Percentiles rank a stretch among this genome's conserved stretches.
phyloP scores from a whole-genome alignment of 2,329 filamentous ascomycete genomes.

The Colletotrichum sp. region DNA sequence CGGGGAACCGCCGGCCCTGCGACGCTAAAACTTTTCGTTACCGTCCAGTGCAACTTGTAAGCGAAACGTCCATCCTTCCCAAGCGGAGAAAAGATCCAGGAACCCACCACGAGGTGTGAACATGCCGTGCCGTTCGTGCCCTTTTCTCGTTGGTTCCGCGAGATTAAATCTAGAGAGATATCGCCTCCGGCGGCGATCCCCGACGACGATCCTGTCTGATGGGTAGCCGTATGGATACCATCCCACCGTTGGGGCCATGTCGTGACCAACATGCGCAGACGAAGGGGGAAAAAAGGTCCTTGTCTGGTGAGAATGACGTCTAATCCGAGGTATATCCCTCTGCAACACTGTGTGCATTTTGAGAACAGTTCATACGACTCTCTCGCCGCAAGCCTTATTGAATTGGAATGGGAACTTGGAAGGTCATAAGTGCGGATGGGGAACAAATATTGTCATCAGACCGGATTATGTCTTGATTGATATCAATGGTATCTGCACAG shows the following conservation, averaged over 20 bases:
- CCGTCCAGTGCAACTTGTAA: neutral
- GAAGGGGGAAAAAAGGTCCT: neutral
- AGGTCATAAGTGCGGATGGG: neutral
- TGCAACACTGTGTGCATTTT: neutral
- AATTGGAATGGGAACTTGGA: too few species aligned
- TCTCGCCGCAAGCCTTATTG: neutral
- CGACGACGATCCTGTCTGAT: neutral
- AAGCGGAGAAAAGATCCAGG: neutral
- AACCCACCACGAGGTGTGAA: neutral
- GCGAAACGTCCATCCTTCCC: neutral
- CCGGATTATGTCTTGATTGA: constrained; percentile 7
- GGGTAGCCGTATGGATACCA: neutral
- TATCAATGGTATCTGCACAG: constrained; percentile 15
- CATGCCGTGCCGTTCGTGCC: neutral
- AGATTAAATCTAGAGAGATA: neutral
- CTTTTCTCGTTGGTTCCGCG: neutral
- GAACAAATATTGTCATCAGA: neutral
- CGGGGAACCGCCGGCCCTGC: neutral
- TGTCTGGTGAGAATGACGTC: neutral
- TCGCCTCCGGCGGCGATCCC: neutral
- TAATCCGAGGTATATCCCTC: neutral
- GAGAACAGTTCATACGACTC: neutral
- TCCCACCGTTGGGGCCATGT: neutral
- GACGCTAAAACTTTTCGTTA: neutral
- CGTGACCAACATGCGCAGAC: neutral